Conservation (phyloP, 345 rosid species). For the Theobroma cacao region DNA sequence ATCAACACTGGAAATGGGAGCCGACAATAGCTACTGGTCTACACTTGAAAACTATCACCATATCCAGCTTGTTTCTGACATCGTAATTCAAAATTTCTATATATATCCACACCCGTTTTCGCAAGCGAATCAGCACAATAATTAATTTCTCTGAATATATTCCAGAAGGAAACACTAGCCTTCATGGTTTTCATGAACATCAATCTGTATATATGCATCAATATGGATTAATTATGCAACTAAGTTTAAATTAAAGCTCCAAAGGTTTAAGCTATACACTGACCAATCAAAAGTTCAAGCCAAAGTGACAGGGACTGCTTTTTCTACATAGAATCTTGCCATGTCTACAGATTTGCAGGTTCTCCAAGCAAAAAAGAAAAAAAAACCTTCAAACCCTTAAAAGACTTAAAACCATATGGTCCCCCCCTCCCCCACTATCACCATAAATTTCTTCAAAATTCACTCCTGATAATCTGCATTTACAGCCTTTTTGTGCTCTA, state of each 20-base stretch:
- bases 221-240: background rate
- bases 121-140: too few relatives aligned
- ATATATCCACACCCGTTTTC: too few relatives aligned
- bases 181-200: too few relatives aligned
- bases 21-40: too few relatives aligned
- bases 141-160: too few relatives aligned
- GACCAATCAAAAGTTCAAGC: background rate
- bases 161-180: too few relatives aligned
- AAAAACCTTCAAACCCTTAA: background rate
- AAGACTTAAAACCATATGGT: background rate
- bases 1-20: too few relatives aligned
- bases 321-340: background rate
- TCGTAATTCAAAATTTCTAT: too few relatives aligned
- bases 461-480: background rate
- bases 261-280: background rate
- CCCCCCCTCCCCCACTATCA: conserved; percentile 10
- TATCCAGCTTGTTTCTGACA: too few relatives aligned
- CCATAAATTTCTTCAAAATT: background rate
- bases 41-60: too few relatives aligned
- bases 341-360: background rate
- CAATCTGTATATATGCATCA: background rate
- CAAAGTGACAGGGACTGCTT: background rate
- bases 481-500: background rate
- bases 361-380: background rate
- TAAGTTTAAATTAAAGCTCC: background rate